Percentiles rank a stretch among this genome's conserved stretches.
Conservation (phyloP, 345 rosid genomes). For the Moricandia arvensis region DNA sequence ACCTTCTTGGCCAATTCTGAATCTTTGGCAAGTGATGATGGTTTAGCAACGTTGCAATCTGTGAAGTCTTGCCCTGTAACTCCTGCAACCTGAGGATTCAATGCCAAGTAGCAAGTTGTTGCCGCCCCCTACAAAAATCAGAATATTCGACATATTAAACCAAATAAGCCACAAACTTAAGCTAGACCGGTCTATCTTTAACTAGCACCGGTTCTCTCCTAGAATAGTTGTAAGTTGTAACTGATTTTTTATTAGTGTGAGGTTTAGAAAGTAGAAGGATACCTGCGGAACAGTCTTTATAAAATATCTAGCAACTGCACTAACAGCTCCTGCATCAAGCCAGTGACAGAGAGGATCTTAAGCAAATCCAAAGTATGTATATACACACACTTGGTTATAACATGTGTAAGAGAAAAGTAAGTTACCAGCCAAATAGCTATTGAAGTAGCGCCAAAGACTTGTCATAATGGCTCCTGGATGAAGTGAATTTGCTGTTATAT, state of each 20-base stretch:
- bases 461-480: slow-evolving; percentile 73
- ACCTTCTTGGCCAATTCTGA: slow-evolving; percentile 45
- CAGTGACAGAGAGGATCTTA: not conserved
- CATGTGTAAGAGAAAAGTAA: too few relatives aligned
- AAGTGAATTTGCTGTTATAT: slow-evolving; percentile 67
- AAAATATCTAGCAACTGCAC: slow-evolving; percentile 27
- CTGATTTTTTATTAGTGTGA: too few relatives aligned
- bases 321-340: slow-evolving; percentile 31
- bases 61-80: slow-evolving; percentile 52
- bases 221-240: too few relatives aligned
- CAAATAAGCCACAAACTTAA: not conserved
- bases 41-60: slow-evolving; percentile 49
- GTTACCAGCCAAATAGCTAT: too few relatives aligned
- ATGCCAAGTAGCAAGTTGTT: slow-evolving; percentile 69
- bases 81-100: slow-evolving; percentile 61
- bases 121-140: slow-evolving; percentile 68
- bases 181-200: not conserved
- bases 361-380: not conserved
- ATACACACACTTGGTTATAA: too few relatives aligned
- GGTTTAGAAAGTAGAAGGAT: slow-evolving; percentile 10
- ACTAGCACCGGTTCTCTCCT: not conserved
- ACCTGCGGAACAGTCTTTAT: slow-evolving; percentile 38
- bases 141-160: too few relatives aligned
- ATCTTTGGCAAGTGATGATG: slow-evolving; percentile 45
- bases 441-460: too few relatives aligned